A percentile compares a stretch with the other conserved stretches of the same genome.
Evolutionary conservation across 176 grass and related monocot species (phyloP).

Genomic region (Eremochloa ophiuroides): DNA sequence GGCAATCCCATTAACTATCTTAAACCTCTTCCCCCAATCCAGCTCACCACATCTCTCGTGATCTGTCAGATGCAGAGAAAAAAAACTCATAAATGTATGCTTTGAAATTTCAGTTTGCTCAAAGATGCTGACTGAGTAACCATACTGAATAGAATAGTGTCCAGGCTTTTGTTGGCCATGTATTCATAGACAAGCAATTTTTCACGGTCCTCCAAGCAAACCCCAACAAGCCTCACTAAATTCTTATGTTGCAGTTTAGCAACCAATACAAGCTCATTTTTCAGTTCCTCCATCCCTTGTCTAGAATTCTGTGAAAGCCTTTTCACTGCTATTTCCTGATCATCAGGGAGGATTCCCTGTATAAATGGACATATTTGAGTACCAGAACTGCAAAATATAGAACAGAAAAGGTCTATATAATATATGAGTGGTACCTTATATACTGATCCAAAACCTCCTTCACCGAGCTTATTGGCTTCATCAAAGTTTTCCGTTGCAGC

Average conservation of each 20-base stretch:
- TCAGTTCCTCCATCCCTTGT: conserved; percentile 66
- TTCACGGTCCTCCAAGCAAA: conserved; percentile 75
- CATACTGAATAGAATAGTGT: conserved; percentile 71
- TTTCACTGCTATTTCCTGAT: conserved; percentile 51
- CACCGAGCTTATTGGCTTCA: conserved; percentile 53
- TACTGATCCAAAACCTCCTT: conserved; percentile 59
- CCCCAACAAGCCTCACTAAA: conserved; percentile 71
- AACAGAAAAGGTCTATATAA: not conserved
- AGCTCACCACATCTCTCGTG: conserved; percentile 22
- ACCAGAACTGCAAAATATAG: not conserved
- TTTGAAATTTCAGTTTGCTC: conserved; percentile 5
- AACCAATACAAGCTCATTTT: conserved; percentile 63
- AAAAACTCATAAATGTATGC: not conserved
- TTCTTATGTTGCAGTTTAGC: conserved; percentile 84
- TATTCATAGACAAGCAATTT: conserved; percentile 63
- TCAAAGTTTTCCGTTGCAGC: conserved; percentile 42
- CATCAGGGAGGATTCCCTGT: conserved; percentile 51
- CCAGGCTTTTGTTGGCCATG: conserved; percentile 81
- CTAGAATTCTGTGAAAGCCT: conserved; percentile 54
- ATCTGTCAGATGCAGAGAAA: conserved; percentile 34
- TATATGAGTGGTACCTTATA: conserved; percentile 32
- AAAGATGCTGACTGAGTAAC: not conserved
- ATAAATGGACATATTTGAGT: not conserved
- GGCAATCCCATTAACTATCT: conserved; percentile 54
- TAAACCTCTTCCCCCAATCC: conserved; percentile 50